Evolutionary conservation across 2,329 filamentous ascomycete genomes (phyloP).

Genomic region (Teratosphaeria zuluensis): DNA sequence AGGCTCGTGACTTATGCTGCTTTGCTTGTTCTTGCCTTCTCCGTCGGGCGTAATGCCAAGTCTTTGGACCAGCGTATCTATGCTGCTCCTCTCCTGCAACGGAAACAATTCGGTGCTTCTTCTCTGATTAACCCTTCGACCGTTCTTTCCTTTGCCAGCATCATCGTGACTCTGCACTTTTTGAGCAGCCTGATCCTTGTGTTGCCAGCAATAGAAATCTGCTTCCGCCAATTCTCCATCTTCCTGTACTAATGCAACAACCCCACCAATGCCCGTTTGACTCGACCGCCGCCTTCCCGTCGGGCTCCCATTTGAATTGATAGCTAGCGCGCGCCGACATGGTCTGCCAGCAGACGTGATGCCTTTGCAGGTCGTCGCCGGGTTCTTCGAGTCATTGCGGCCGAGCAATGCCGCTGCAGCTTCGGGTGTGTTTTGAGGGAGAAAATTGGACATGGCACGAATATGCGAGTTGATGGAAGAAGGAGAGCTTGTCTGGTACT

Average conservation of each 20-base stretch:
- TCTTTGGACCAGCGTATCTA: slow-evolving; percentile 77
- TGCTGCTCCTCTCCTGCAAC: slow-evolving; percentile 59
- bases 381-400: slow-evolving; percentile 76
- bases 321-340: slow-evolving; percentile 62
- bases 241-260: slow-evolving; percentile 36
- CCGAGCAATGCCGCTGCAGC: slow-evolving; percentile 48
- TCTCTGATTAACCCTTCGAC: slow-evolving; percentile 1
- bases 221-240: slow-evolving; percentile 46
- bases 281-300: background rate
- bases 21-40: slow-evolving; percentile 5
- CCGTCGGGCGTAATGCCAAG: slow-evolving; percentile 43
- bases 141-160: slow-evolving; percentile 1
- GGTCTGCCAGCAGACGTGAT: slow-evolving; percentile 73
- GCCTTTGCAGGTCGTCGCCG: slow-evolving; percentile 75
- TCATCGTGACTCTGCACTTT: slow-evolving; percentile 2
- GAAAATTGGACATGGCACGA: background rate
- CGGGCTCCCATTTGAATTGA: background rate
- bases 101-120: slow-evolving; percentile 41
- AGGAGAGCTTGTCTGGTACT: background rate
- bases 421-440: slow-evolving; percentile 60
- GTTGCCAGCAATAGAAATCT: slow-evolving; percentile 84
- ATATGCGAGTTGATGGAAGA: background rate
- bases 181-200: slow-evolving; percentile 71
- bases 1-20: slow-evolving; percentile 7
- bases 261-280: slow-evolving; percentile 16